phyloP scores from a whole-genome alignment of 140 eudicot species.

The Ambrosia hybrid region DNA sequence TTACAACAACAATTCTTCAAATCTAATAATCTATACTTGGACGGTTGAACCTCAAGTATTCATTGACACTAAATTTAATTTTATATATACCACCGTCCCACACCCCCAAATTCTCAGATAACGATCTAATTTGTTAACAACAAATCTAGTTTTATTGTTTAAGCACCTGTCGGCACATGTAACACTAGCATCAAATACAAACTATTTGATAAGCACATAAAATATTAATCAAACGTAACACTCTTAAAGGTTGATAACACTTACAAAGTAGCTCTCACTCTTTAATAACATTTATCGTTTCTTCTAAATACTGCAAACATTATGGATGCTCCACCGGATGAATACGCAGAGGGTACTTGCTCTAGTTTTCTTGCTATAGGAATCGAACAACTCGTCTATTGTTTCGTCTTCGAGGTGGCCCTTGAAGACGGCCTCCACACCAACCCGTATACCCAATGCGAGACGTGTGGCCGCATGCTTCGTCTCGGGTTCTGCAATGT shows the following conservation, averaged over 20 bases:
- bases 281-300: neutral
- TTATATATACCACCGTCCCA: too few relatives aligned
- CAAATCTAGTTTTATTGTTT: too few relatives aligned
- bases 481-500: conserved; percentile 28
- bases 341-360: conserved; percentile 27
- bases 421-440: conserved; percentile 32
- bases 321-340: conserved; percentile 26
- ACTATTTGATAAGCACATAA: neutral
- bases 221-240: neutral
- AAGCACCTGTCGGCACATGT: neutral
- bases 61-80: too few relatives aligned
- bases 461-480: conserved; percentile 19
- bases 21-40: too few relatives aligned
- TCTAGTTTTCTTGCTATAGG: conserved; percentile 26
- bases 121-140: too few relatives aligned
- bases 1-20: too few relatives aligned
- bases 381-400: conserved; percentile 35
- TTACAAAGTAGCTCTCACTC: neutral
- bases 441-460: conserved; percentile 30
- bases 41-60: too few relatives aligned
- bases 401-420: conserved; percentile 32
- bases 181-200: neutral
- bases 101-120: too few relatives aligned
- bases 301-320: conserved; percentile 26
- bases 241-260: neutral